Conservation (phyloP, 2,329 filamentous ascomycete species). For the Bipolaris zeicola region DNA sequence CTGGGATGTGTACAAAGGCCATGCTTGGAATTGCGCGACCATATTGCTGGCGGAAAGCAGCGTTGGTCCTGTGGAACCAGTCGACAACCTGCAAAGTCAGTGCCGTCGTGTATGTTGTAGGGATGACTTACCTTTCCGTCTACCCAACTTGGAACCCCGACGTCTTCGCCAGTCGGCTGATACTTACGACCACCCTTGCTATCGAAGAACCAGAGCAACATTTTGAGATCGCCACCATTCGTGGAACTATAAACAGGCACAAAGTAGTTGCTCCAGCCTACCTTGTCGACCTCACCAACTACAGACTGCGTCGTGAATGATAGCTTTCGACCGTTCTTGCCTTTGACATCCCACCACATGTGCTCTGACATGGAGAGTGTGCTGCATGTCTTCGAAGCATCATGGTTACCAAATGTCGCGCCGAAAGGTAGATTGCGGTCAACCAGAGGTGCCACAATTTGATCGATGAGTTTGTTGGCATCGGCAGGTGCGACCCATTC, state of each 20-base stretch:
- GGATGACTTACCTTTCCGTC: conserved; percentile 25
- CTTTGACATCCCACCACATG: conserved; percentile 51
- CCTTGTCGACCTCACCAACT: conserved; percentile 39
- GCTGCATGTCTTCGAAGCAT: conserved; percentile 47
- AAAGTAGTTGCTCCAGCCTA: conserved; percentile 59
- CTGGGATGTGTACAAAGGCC: conserved; percentile 62
- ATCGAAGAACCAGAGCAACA: conserved; percentile 76
- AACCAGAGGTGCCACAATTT: conserved; percentile 54
- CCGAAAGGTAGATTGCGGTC: conserved; percentile 64
- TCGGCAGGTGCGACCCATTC: conserved; percentile 50
- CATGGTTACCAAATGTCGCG: conserved; percentile 74
- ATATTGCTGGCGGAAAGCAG: conserved; percentile 31
- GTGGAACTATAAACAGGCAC: conserved; percentile 54
- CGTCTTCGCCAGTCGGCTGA: conserved; percentile 22
- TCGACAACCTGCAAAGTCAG: conserved; percentile 30
- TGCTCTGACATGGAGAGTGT: conserved; percentile 31
- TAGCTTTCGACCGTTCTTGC: conserved; percentile 53
- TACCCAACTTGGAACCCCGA: conserved; percentile 24
- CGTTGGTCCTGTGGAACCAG: conserved; percentile 33
- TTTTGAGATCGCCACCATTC: conserved; percentile 46
- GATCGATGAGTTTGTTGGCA: conserved; percentile 29
- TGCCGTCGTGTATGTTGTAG: neutral
- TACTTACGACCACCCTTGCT: conserved; percentile 36
- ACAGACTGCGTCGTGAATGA: conserved; percentile 54
- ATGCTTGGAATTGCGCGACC: conserved; percentile 54